phyloP scores from a whole-genome alignment of 768 basidiomycete genomes.

The Clitopilus hobsonii region DNA sequence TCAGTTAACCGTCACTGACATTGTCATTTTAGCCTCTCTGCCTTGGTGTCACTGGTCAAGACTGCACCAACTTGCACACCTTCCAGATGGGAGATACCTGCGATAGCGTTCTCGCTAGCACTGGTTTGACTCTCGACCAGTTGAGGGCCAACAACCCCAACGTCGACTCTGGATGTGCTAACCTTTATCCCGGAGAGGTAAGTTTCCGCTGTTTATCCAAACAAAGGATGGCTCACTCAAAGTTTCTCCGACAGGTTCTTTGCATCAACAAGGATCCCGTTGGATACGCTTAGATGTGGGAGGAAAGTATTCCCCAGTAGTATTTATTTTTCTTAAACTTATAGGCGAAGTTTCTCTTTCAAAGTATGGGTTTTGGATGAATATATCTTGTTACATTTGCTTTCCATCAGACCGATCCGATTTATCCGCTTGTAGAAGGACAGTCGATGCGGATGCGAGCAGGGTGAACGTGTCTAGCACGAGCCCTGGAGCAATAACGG shows the following conservation, averaged over 20 bases:
- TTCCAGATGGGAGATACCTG: conserved; percentile 50
- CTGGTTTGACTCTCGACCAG: conserved; percentile 38
- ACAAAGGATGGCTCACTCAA: neutral
- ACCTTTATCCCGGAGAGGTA: conserved; percentile 61
- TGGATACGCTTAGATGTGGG: neutral
- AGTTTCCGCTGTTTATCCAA: neutral
- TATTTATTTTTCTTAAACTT: too few species aligned
- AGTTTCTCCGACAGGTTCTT: conserved; percentile 5
- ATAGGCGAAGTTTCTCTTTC: too few species aligned
- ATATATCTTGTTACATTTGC: too few species aligned
- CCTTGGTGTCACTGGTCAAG: conserved; percentile 50
- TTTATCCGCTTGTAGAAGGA: too few species aligned
- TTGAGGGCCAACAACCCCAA: conserved; percentile 65
- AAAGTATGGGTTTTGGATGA: too few species aligned
- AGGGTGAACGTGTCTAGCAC: neutral
- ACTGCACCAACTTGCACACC: conserved; percentile 50
- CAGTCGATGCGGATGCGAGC: neutral
- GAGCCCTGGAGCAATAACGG: neutral
- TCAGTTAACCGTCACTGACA: neutral
- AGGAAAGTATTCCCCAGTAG: too few species aligned
- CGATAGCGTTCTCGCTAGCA: conserved; percentile 29
- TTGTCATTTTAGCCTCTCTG: conserved; percentile 36
- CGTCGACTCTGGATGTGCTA: conserved; percentile 43
- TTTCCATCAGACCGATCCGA: too few species aligned
- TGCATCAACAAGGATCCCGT: conserved; percentile 6